Base-by-base conservation (phyloP, 2,329 filamentous ascomycete genomes). In the Aspergillus costaricaensis region DNA sequence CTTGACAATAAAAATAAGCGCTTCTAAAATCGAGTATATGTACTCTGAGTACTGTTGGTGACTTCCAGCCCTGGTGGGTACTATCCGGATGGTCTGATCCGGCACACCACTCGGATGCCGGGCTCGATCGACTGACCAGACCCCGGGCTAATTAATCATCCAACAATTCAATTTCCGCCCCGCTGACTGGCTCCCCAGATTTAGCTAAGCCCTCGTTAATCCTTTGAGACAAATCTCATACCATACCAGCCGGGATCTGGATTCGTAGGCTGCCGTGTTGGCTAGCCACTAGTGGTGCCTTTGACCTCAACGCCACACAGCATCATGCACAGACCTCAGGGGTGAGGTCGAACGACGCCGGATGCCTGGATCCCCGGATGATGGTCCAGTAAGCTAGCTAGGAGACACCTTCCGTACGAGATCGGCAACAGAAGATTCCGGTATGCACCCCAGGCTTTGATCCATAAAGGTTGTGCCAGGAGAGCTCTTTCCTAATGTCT, bases 101-200 rank as follows among this genome's bases (percentile, higher is more conserved):
- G 61, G 61, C 65, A 67, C 52, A 63, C 65, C 65, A 67, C 65
- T 60, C 65, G 65, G 65, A 66, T 64, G 41, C 54, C 43, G 55
- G 43, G 49, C 53, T 36, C 32, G 53, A 60, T 58, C 54, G 50
- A 55, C 50, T 58, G 61, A 63, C 58, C 51, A 36, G 61, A 55
- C 44, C 53, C 51, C 38, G 41, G 53, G 21, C 53, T 55, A 47
- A 55, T 47, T 47, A 47, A 23, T 30, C 47, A 50, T 25, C 53
- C 53, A 55, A 43, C 53, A 32, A 44, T 32, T 44, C n/a, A 19
- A 47, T 44, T 55, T 41, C 23, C 39, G 53, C 53, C 52, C 30
- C 53, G n/a, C 25, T 44, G 14, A 36, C 39, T 23, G 17, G 32
- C 17, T 55, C 53, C 53, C 53, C 53, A 17, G 53, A 55, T 32